These are phyloP conservation scores for Populus hybrid DNA, from an alignment of 441 rosid genomes.

Conservation along the genomic window DNA sequence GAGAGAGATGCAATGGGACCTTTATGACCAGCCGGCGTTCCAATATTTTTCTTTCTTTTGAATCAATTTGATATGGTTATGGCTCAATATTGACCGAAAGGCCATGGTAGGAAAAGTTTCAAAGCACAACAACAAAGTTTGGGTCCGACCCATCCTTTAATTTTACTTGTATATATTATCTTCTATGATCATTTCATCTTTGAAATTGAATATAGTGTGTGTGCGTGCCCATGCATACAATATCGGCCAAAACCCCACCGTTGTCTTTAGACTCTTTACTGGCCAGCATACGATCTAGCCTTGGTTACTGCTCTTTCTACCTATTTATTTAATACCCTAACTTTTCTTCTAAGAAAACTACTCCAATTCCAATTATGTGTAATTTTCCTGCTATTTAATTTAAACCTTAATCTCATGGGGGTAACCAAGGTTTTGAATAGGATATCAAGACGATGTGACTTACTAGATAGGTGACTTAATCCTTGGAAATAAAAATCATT, in stretches of 20 bases:
- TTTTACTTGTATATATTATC: conserved; percentile 3
- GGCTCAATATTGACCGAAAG: conserved; percentile 7
- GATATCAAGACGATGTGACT: too few species aligned
- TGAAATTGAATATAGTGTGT: background rate
- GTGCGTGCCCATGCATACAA: conserved; percentile 5
- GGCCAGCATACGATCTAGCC: conserved; percentile 12
- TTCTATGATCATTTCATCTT: background rate
- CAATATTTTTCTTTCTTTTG: background rate
- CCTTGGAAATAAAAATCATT: too few species aligned
- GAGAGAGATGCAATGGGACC: background rate
- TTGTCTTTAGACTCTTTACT: background rate
- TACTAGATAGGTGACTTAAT: too few species aligned
- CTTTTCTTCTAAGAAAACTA: background rate
- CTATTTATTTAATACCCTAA: background rate
- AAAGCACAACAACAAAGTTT: conserved; percentile 12
- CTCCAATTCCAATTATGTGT: background rate
- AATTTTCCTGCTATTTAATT: too few species aligned
- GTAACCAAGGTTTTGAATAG: too few species aligned
- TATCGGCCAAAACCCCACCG: conserved; percentile 8
- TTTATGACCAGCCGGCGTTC: background rate
- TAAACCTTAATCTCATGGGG: too few species aligned
- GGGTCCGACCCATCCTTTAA: background rate
- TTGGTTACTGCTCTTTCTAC: background rate
- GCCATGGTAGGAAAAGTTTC: background rate
- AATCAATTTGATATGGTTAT: background rate